phyloP scores from a whole-genome alignment of 2,329 filamentous ascomycete species.

The Rugonectria rugulosa region DNA sequence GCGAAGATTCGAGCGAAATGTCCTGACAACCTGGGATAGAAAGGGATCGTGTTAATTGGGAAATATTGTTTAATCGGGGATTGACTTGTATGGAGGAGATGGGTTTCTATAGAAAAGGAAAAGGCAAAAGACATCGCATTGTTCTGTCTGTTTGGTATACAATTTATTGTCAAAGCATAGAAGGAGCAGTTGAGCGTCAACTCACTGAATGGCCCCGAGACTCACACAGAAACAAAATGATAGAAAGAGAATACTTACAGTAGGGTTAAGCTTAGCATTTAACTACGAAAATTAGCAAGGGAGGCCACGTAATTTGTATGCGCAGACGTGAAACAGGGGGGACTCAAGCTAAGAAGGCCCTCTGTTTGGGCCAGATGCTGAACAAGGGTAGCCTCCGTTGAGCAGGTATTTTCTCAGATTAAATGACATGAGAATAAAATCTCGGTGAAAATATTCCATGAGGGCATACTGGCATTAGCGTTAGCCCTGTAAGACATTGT shows the following conservation, averaged over 20 bases:
- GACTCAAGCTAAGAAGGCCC: background rate
- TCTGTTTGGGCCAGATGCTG: background rate
- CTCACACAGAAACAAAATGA: too few species aligned
- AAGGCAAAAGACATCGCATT: too few species aligned
- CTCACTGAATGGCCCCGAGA: too few species aligned
- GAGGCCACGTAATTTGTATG: conserved; percentile 3
- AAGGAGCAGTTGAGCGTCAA: too few species aligned
- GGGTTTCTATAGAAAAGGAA: too few species aligned
- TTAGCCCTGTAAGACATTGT: background rate
- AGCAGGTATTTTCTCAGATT: background rate
- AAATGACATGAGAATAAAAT: background rate
- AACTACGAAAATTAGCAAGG: conserved; percentile 2
- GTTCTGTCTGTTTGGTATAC: too few species aligned
- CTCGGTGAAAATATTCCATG: background rate
- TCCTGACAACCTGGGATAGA: conserved; percentile 29
- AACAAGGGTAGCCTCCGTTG: background rate
- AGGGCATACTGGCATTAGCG: background rate
- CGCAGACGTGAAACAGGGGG: background rate
- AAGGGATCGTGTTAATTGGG: too few species aligned
- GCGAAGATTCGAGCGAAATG: conserved; percentile 33
- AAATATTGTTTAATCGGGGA: too few species aligned
- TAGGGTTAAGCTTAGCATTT: conserved; percentile 10
- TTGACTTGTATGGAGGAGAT: too few species aligned
- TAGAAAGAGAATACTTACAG: too few species aligned
- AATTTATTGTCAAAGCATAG: too few species aligned